Evolutionary conservation across 2,329 filamentous ascomycete species (phyloP).

Genomic region (Clonostachys solani): DNA sequence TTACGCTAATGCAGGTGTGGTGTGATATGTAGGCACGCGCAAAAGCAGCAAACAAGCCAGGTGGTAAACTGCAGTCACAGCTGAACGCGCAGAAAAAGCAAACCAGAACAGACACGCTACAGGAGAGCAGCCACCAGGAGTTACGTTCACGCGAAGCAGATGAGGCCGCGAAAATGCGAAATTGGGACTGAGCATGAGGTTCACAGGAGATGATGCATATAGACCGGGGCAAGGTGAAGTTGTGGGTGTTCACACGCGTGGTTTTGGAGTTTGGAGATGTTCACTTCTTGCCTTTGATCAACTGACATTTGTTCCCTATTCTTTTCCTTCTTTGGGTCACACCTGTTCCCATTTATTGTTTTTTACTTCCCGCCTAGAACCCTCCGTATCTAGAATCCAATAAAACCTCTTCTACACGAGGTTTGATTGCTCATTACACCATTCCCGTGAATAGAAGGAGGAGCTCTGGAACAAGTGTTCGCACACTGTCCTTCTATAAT

Average conservation of each 20-base stretch:
- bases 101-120: conserved; percentile 63
- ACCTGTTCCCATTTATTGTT: no score
- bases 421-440: no score
- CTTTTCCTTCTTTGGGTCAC: no score
- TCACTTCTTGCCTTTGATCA: neutral
- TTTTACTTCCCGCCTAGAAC: no score
- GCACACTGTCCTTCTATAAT: no score
- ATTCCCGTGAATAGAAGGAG: neutral
- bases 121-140: conserved; percentile 64
- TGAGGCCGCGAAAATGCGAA: conserved; percentile 33
- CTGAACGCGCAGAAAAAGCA: conserved; percentile 73
- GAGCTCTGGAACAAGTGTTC: neutral
- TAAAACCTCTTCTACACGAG: no score
- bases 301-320: no score
- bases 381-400: no score
- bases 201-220: no score
- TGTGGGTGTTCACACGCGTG: neutral
- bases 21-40: conserved; percentile 55
- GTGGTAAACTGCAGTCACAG: conserved; percentile 67
- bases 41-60: conserved; percentile 50
- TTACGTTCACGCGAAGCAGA: conserved; percentile 65
- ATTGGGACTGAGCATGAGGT: conserved; percentile 20
- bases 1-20: neutral
- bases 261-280: neutral
- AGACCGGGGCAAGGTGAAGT: neutral